Percentiles rank a stretch among this genome's conserved stretches.
phyloP scores from a whole-genome alignment of 2,329 filamentous ascomycete genomes.

The Fusarium paranaense region DNA sequence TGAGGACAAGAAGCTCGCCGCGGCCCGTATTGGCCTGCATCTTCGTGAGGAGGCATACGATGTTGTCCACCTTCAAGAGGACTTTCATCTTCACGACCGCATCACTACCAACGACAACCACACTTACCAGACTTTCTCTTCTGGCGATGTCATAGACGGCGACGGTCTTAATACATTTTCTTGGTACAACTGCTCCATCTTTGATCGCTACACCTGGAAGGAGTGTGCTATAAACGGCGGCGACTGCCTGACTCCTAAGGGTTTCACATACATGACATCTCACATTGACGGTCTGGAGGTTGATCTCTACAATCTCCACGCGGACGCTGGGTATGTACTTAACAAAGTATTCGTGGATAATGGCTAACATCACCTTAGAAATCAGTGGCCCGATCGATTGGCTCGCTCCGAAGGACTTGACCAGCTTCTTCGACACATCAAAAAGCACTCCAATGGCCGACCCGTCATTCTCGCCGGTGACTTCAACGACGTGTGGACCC shows the following conservation, averaged over 20 bases:
- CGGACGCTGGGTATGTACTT: constrained; percentile 58
- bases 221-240: neutral
- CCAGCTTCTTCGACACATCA: neutral
- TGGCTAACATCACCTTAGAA: neutral
- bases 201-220: neutral
- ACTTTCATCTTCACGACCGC: neutral
- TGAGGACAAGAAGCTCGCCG: neutral
- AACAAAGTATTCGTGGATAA: rapidly evolving
- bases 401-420: neutral
- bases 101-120: neutral
- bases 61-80: neutral
- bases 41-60: neutral
- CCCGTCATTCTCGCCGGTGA: neutral
- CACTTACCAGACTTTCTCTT: neutral
- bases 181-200: neutral
- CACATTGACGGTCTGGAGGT: neutral
- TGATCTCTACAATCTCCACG: constrained; percentile 72
- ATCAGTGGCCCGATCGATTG: neutral
- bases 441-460: neutral
- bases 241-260: neutral
- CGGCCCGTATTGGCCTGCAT: neutral
- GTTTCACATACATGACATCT: neutral
- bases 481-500: neutral
- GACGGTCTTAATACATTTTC: neutral
- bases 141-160: neutral